Conservation (phyloP, 2,329 filamentous ascomycete genomes). For the Byssothecium circinans region DNA sequence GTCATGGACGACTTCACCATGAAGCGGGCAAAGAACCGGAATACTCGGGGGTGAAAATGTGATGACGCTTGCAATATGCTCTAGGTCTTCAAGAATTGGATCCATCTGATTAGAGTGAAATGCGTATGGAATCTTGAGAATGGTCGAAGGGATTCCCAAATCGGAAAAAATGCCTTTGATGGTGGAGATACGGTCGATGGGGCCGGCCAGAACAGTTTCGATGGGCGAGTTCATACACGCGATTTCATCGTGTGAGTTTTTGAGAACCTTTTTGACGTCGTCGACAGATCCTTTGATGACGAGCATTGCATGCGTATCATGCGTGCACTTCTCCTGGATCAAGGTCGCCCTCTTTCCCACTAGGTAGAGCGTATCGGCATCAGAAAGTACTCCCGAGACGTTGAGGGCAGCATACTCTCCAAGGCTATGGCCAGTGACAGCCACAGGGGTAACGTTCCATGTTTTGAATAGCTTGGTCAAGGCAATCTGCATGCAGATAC, state of each 20-base stretch:
- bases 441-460: constrained; percentile 14
- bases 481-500: constrained; percentile 46
- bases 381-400: constrained; percentile 41
- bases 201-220: constrained; percentile 24
- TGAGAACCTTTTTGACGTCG: background rate
- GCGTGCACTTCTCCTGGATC: constrained; percentile 21
- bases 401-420: constrained; percentile 46
- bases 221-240: constrained; percentile 11
- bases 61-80: constrained; percentile 30
- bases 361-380: constrained; percentile 37
- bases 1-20: constrained; percentile 8
- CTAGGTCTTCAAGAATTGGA: constrained; percentile 46
- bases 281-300: constrained; percentile 8
- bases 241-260: background rate
- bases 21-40: constrained; percentile 32
- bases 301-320: constrained; percentile 39
- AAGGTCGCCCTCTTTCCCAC: constrained; percentile 40
- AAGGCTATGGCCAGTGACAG: constrained; percentile 34
- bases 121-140: constrained; percentile 13
- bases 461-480: constrained; percentile 16
- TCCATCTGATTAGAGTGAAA: constrained; percentile 36
- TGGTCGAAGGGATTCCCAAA: background rate
- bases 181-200: constrained; percentile 8
- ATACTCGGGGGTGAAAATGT: constrained; percentile 8
- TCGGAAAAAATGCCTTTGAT: background rate